A percentile compares a stretch with the other conserved stretches of the same genome.
Evolutionary conservation across 1,139 yeast genomes (phyloP).

Genomic region (Arxiozyma telluris): DNA sequence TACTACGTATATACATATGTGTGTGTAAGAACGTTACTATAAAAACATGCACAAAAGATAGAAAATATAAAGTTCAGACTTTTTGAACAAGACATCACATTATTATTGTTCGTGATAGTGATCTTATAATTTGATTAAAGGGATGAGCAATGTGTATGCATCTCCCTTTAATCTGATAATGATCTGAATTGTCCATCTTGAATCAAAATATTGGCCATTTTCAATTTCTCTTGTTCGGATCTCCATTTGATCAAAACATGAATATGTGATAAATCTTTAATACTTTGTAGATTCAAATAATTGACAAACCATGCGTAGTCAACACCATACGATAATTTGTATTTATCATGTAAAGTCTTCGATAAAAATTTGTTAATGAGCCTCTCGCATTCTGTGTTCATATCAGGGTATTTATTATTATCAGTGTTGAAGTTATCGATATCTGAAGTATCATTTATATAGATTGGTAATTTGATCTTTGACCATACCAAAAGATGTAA

Average conservation of each 20-base stretch:
- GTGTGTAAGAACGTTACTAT: not conserved
- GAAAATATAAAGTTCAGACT: not conserved
- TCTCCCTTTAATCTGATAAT: not conserved
- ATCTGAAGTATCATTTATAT: conserved; percentile 13
- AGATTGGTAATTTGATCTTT: conserved; percentile 35
- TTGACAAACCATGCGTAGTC: conserved; percentile 49
- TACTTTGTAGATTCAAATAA: conserved; percentile 54
- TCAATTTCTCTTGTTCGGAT: conserved; percentile 3
- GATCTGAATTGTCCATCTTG: conserved; percentile 2
- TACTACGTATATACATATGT: not conserved
- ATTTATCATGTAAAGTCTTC: conserved; percentile 4
- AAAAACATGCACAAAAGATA: not conserved
- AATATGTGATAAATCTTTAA: conserved; percentile 49
- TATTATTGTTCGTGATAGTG: not conserved
- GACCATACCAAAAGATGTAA: conserved; percentile 38
- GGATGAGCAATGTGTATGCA: too few relatives aligned
- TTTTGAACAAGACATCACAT: too few relatives aligned
- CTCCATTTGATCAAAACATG: conserved; percentile 41
- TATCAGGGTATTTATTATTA: conserved; percentile 7
- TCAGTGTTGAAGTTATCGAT: conserved; percentile 3
- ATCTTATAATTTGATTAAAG: not conserved
- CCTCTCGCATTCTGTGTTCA: conserved; percentile 8
- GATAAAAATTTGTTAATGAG: conserved; percentile 11
- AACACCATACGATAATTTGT: conserved; percentile 5
- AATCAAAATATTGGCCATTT: not conserved